Evolutionary conservation across 2,329 filamentous ascomycete species (phyloP).

Genomic region (Botrytis sinoallii): DNA sequence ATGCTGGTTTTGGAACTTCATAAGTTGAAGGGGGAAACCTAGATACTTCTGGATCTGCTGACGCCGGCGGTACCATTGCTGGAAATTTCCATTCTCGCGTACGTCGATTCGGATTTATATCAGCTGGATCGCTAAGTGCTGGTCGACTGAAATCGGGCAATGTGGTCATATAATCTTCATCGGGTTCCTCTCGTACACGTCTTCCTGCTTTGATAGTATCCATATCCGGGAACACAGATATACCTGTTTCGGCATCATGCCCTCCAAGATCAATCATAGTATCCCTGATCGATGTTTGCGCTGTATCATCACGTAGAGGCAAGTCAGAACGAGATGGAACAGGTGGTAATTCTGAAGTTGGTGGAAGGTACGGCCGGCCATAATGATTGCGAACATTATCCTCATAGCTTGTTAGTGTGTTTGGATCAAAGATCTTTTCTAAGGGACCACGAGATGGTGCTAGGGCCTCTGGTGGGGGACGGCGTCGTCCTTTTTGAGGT

Average conservation of each 20-base stretch:
- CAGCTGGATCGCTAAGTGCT: slow-evolving; percentile 57
- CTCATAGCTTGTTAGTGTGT: slow-evolving; percentile 62
- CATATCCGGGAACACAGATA: slow-evolving; percentile 59
- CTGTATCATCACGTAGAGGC: slow-evolving; percentile 56
- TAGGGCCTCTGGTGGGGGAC: slow-evolving; percentile 56
- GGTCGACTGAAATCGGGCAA: slow-evolving; percentile 46
- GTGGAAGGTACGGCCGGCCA: slow-evolving; percentile 41
- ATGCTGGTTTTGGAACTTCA: slow-evolving; percentile 29
- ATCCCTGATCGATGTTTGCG: slow-evolving; percentile 51
- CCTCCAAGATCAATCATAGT: slow-evolving; percentile 64
- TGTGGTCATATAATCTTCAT: slow-evolving; percentile 28
- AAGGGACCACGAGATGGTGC: slow-evolving; percentile 54
- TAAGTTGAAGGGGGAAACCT: slow-evolving; percentile 47
- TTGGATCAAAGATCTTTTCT: slow-evolving; percentile 64
- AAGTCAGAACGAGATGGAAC: slow-evolving; percentile 48
- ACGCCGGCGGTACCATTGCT: slow-evolving; percentile 50
- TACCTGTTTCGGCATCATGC: slow-evolving; percentile 53
- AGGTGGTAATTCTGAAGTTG: slow-evolving; percentile 15
- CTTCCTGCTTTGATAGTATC: slow-evolving; percentile 49
- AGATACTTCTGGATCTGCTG: slow-evolving; percentile 52
- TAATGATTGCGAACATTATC: slow-evolving; percentile 63
- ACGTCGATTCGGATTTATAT: slow-evolving; percentile 50
- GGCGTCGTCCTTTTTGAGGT: slow-evolving; percentile 45
- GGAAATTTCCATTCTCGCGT: slow-evolving; percentile 60
- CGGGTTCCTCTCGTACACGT: slow-evolving; percentile 25